Conservation (phyloP, 129 eudicot species). For the Smallanthus sonchifolius region DNA sequence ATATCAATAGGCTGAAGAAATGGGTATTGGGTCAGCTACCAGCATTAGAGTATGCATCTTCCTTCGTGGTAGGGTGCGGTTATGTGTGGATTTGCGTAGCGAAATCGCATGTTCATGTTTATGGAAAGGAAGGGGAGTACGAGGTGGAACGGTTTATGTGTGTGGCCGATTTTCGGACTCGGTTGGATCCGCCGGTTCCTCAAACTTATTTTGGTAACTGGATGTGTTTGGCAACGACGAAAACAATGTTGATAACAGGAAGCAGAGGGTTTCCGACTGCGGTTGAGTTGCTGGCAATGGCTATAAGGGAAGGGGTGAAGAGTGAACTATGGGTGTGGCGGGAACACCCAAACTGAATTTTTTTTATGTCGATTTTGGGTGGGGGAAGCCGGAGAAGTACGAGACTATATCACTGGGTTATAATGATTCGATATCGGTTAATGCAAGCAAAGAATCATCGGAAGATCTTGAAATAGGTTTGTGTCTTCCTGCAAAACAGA, state of each 20-base stretch:
- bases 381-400: conserved; percentile 37
- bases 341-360: conserved; percentile 35
- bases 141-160: conserved; percentile 15
- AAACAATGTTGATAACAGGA: background rate
- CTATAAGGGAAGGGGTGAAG: background rate
- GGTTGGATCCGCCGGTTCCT: conserved; percentile 35
- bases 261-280: conserved; percentile 28
- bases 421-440: conserved; percentile 16
- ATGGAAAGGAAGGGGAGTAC: background rate
- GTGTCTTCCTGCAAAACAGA: conserved; percentile 21
- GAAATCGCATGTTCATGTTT: conserved; percentile 20
- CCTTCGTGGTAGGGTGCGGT: conserved; percentile 33
- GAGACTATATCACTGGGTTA: conserved; percentile 35
- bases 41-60: conserved; percentile 21
- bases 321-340: conserved; percentile 27
- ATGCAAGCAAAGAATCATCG: conserved; percentile 25
- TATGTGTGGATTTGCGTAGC: conserved; percentile 44
- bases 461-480: conserved; percentile 46
- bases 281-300: conserved; percentile 10
- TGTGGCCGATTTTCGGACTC: conserved; percentile 10
- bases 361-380: conserved; percentile 45
- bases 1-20: conserved; percentile 31
- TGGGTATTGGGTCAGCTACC: conserved; percentile 26
- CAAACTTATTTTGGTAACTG: conserved; percentile 44
- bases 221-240: background rate